phyloP scores from a whole-genome alignment of 1,284 basidiomycete genomes.

The Golubevia pallescens region DNA sequence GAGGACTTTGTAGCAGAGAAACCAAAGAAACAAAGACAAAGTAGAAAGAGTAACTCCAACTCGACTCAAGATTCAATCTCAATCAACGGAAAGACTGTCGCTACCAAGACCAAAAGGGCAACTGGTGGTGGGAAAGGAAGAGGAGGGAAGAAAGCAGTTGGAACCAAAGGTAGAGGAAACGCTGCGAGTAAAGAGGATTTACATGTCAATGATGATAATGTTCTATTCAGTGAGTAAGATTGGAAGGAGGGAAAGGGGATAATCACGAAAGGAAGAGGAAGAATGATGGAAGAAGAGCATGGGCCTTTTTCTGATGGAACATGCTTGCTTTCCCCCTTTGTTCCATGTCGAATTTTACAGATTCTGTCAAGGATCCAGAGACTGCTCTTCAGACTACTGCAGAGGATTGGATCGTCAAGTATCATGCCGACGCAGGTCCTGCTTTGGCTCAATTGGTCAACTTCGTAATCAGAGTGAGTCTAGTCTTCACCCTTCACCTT shows the following conservation, averaged over 20 bases:
- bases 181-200: conserved; percentile 45
- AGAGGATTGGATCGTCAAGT: conserved; percentile 61
- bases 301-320: too few species aligned
- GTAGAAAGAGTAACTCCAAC: not conserved
- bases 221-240: conserved; percentile 37
- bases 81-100: not conserved
- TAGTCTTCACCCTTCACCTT: not conserved
- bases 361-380: conserved; percentile 46
- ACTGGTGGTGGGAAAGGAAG: not conserved
- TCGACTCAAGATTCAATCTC: conserved; percentile 2
- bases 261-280: not conserved
- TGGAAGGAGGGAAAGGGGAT: not conserved
- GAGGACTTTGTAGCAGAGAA: not conserved
- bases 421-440: conserved; percentile 35
- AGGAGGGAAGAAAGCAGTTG: not conserved
- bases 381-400: conserved; percentile 42
- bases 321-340: not conserved
- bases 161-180: conserved; percentile 12
- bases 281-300: too few species aligned
- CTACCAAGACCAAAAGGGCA: conserved; percentile 2
- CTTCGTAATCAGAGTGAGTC: conserved; percentile 32
- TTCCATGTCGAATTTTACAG: conserved; percentile 4
- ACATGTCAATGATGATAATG: conserved; percentile 49
- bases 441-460: conserved; percentile 51
- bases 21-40: not conserved